A percentile compares a stretch with the other conserved stretches of the same genome.
phyloP scores from a whole-genome alignment of 2,329 filamentous ascomycete genomes.

The Alternaria gansuensis region DNA sequence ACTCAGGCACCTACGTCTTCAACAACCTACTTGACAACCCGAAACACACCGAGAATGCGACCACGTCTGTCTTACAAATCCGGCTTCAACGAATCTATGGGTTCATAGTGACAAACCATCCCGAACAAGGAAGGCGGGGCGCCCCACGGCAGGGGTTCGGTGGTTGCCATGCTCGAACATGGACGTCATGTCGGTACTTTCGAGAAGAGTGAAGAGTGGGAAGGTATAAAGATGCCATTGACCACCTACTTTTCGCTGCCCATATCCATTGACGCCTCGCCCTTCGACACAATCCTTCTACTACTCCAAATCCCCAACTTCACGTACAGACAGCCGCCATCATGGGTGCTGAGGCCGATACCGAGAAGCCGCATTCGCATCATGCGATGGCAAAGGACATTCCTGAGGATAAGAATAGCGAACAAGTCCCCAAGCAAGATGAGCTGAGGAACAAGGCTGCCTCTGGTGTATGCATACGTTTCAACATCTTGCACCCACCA shows the following conservation, averaged over 20 bases:
- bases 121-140: slow-evolving; percentile 31
- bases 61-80: slow-evolving; percentile 37
- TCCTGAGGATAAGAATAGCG: slow-evolving; percentile 39
- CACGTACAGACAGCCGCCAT: slow-evolving; percentile 10
- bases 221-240: slow-evolving; percentile 35
- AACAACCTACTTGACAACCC: slow-evolving; percentile 1
- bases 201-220: slow-evolving; percentile 35
- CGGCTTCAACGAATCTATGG: slow-evolving; percentile 7
- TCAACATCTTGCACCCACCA: background rate
- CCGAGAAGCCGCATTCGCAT: slow-evolving; percentile 41
- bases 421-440: slow-evolving; percentile 22
- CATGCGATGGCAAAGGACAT: slow-evolving; percentile 46
- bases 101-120: slow-evolving; percentile 12
- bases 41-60: slow-evolving; percentile 5
- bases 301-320: background rate
- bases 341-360: slow-evolving; percentile 38
- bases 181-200: slow-evolving; percentile 33
- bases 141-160: slow-evolving; percentile 25
- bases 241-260: slow-evolving; percentile 9
- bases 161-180: slow-evolving; percentile 6
- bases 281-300: background rate
- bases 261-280: slow-evolving; percentile 12
- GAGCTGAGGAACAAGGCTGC: slow-evolving; percentile 55
- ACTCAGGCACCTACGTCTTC: slow-evolving; percentile 4
- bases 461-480: slow-evolving; percentile 49